Evolutionary conservation across 371 early-diverging fungal genomes (phyloP), one percentile per base, ranked within the genome.

Genomic region (Mortierella sp.): DNA sequence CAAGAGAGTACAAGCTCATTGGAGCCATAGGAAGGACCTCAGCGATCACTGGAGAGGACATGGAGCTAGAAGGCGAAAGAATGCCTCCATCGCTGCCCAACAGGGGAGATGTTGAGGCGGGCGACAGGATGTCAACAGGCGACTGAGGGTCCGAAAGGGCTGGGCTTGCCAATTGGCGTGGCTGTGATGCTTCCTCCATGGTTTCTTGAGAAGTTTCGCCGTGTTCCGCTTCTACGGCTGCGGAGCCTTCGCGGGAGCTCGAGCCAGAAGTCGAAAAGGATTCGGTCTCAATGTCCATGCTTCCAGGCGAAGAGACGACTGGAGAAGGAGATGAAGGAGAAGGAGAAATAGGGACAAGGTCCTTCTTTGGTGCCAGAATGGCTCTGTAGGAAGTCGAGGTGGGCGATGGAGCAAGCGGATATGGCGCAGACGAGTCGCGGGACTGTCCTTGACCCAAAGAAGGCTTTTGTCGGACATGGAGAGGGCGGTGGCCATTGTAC

Each of bases 401-500:
- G 1, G 46, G 28, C 27, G 60, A 50, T 10, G 56, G 57, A 7
- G 65, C 34, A 34, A 60, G 56, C 1, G 56, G 28, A 25, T 74
- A 74, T 1, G 76, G 76, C 39, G 64, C 54, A 13, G 68, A 40
- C n/a, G 64, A 40, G 22, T 67, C 68, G 0, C 76, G 67, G 13
- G 39, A 50, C 19, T 58, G 59, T 2, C 72, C 66, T 25, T 56
- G 62, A n/a, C 53, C 57, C 29, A 52, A 48, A 31, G 70, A 82
- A 58, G 81, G 78, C 79, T 87, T 89, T 65, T 86, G 82, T 25
- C 87, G 86, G 16, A 87, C 82, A 49, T 83, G 80, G 43, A 88
- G 72, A 9, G 92, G 92, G 16, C 92, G 85, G 55, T 92, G 91
- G 4, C 80, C 82, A n/a, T 88, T 85, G 68, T 91, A 90, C 59